Conservation (phyloP, 2,329 filamentous ascomycete species). For the Albifimbria verrucaria region DNA sequence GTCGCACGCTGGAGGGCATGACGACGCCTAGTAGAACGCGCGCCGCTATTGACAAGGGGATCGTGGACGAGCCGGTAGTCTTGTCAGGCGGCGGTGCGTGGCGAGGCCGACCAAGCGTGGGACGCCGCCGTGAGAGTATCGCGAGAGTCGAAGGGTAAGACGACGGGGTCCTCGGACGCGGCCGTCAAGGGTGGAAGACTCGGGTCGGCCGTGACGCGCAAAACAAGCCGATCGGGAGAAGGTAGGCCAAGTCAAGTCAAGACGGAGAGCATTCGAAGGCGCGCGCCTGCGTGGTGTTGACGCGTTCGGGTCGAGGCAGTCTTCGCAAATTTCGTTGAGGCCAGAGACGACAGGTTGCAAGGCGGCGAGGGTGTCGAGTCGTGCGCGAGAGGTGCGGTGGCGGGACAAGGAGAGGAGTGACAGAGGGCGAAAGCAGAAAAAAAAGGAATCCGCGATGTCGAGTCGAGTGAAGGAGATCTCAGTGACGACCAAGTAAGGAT, state of each 20-base stretch:
- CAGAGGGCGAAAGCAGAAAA: background rate
- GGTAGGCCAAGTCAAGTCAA: constrained; percentile 13
- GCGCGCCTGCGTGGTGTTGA: background rate
- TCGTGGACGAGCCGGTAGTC: constrained; percentile 13
- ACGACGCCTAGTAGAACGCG: constrained; percentile 49
- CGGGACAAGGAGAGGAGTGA: background rate
- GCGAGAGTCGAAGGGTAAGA: constrained; percentile 12
- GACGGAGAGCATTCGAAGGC: constrained; percentile 9
- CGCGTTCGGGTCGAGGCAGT: constrained; percentile 1
- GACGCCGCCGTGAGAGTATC: constrained; percentile 10
- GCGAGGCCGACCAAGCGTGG: constrained; percentile 4
- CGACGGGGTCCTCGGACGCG: constrained; percentile 2
- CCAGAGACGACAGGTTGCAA: background rate
- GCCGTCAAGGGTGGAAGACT: constrained; percentile 16
- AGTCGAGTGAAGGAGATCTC: background rate
- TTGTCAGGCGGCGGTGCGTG: constrained; percentile 17
- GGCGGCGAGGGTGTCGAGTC: constrained; percentile 1
- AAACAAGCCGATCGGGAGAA: constrained; percentile 8
- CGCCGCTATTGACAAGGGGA: constrained; percentile 23
- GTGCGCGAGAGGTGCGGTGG: background rate
- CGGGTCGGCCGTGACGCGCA: constrained; percentile 12
- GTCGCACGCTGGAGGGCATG: constrained; percentile 55
- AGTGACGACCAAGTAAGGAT: background rate
- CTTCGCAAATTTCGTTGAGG: constrained; percentile 1
- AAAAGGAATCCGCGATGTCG: background rate